A percentile compares a stretch with the other conserved stretches of the same genome.
These are phyloP conservation scores for Suhomyces guaymorum DNA, from an alignment of 1,139 yeast genomes.

Conservation along the genomic window DNA sequence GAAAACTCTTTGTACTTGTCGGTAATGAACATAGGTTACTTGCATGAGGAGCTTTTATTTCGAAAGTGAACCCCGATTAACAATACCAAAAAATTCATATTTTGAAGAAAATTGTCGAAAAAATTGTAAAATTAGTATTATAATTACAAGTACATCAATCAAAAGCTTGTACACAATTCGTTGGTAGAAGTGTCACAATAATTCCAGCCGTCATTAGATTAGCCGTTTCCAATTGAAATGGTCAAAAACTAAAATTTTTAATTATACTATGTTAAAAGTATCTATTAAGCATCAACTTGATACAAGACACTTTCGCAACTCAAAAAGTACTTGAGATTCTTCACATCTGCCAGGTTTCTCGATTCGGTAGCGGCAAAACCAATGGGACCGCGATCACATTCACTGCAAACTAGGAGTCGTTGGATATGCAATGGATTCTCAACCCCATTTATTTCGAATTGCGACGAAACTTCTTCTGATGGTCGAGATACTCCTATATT, in stretches of 20 bases:
- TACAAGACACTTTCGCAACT: conserved; percentile 47
- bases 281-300: conserved; percentile 18
- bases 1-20: no score
- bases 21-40: no score
- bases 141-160: no score
- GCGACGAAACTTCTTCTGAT: conserved; percentile 25
- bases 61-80: no score
- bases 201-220: no score
- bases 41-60: no score
- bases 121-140: no score
- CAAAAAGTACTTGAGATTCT: conserved; percentile 45
- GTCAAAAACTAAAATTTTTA: not conserved
- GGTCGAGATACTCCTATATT: conserved; percentile 71
- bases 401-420: conserved; percentile 63
- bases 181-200: no score
- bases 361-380: conserved; percentile 57
- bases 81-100: no score
- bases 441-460: conserved; percentile 7
- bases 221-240: no score
- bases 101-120: no score
- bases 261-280: not conserved
- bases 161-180: no score
- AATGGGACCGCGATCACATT: conserved; percentile 73
- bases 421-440: conserved; percentile 30
- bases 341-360: conserved; percentile 29